phyloP scores from a whole-genome alignment of 192 early-diverging fungal genomes.

The Backusella tarrabulga region DNA sequence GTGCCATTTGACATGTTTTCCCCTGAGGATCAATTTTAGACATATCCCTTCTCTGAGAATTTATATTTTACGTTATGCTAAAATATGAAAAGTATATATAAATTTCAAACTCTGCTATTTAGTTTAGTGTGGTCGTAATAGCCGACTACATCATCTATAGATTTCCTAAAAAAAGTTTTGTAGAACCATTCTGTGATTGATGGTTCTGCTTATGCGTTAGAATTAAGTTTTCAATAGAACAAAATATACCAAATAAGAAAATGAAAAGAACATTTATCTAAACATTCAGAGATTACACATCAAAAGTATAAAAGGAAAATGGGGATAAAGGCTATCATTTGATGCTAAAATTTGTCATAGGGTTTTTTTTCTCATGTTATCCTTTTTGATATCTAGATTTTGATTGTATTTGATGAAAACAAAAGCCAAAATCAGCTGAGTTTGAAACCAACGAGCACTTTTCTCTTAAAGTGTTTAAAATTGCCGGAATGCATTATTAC shows the following conservation, averaged over 20 bases:
- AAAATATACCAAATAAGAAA: neutral
- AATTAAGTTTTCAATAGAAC: slow-evolving; percentile 7
- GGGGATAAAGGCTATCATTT: neutral
- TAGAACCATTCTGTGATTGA: neutral
- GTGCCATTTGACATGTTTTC: slow-evolving; percentile 1
- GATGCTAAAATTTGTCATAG: neutral
- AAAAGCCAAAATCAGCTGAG: neutral
- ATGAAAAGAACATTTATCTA: neutral
- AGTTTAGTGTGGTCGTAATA: neutral
- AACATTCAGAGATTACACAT: neutral
- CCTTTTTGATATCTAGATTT: neutral
- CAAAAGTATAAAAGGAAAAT: neutral
- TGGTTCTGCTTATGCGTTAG: neutral
- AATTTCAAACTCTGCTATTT: slow-evolving; percentile 5
- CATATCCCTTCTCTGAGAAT: neutral
- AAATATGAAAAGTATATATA: slow-evolving; percentile 1
- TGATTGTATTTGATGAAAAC: neutral
- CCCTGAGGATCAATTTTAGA: neutral
- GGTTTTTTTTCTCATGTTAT: neutral
- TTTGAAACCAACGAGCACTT: neutral
- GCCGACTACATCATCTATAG: neutral
- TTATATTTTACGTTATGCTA: neutral
- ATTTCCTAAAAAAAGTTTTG: neutral
- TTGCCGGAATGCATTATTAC: neutral
- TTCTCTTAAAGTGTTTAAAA: neutral